These are phyloP conservation scores for Penicillium sp. DNA, from an alignment of 2,329 filamentous ascomycete species.

Conservation along the genomic window DNA sequence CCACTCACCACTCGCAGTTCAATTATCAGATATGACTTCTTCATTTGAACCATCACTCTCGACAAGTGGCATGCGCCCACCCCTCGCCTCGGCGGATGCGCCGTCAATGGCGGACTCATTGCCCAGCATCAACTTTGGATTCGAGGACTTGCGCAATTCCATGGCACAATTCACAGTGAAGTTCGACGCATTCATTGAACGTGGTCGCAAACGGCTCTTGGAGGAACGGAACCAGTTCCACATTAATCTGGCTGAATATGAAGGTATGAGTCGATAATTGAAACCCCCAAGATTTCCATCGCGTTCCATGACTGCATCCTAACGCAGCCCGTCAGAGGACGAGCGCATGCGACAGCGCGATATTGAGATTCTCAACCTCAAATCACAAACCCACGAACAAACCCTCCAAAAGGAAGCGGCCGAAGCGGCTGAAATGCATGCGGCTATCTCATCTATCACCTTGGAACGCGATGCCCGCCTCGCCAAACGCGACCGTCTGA, in stretches of 20 bases:
- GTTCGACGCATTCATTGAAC: conserved; percentile 91
- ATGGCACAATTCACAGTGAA: conserved; percentile 85
- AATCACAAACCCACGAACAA: conserved; percentile 48
- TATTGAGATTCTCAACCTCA: conserved; percentile 63
- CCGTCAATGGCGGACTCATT: conserved; percentile 59
- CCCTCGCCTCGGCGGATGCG: conserved; percentile 44
- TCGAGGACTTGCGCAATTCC: conserved; percentile 86
- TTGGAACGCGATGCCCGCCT: conserved; percentile 49
- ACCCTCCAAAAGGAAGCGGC: conserved; percentile 51
- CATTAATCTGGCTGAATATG: conserved; percentile 77
- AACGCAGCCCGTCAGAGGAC: conserved; percentile 56
- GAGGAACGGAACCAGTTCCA: conserved; percentile 92
- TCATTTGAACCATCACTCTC: conserved; percentile 53
- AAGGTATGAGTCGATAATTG: conserved; percentile 52
- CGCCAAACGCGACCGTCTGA: conserved; percentile 48
- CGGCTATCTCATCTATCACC: conserved; percentile 50
- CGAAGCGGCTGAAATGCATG: conserved; percentile 56
- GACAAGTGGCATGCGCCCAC: conserved; percentile 46
- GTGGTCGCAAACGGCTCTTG: conserved; percentile 75
- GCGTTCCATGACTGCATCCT: neutral
- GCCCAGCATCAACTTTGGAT: conserved; percentile 87
- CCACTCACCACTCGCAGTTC: neutral
- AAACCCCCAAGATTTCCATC: neutral
- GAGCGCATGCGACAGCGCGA: conserved; percentile 80
- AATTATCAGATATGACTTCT: conserved; percentile 25